Evolutionary conservation across 1,139 yeast species (phyloP).

Genomic region (Yamadazyma aaseri): DNA sequence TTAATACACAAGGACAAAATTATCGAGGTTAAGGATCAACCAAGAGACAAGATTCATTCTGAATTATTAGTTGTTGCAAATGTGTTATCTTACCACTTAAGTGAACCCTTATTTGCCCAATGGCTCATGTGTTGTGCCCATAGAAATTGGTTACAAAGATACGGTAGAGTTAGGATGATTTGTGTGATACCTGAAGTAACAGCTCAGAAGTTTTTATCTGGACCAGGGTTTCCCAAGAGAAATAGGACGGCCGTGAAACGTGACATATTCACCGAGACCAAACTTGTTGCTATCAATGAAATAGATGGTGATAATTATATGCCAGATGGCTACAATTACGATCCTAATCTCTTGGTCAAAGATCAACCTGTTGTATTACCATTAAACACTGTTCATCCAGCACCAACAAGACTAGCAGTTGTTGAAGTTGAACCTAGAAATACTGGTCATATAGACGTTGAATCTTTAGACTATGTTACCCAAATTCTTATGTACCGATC

Average conservation of each 20-base stretch:
- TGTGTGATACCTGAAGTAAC: conserved; percentile 58
- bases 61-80: conserved; percentile 66
- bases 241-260: conserved; percentile 59
- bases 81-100: conserved; percentile 46
- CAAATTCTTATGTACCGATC: conserved; percentile 61
- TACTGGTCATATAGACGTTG: conserved; percentile 40
- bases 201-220: conserved; percentile 61
- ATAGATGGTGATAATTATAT: conserved; percentile 17
- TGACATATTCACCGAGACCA: conserved; percentile 57
- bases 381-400: conserved; percentile 23
- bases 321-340: conserved; percentile 33
- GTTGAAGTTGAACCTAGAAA: conserved; percentile 60
- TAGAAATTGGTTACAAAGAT: conserved; percentile 72
- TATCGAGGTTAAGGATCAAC: conserved; percentile 37
- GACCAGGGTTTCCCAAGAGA: conserved; percentile 44
- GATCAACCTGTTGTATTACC: conserved; percentile 41
- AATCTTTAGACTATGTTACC: conserved; percentile 64
- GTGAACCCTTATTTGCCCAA: conserved; percentile 74
- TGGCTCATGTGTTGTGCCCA: conserved; percentile 70
- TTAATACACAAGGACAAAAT: conserved; percentile 42
- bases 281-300: conserved; percentile 48
- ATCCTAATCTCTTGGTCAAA: conserved; percentile 33
- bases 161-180: conserved; percentile 72
- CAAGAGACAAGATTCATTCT: conserved; percentile 53
- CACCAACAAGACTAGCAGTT: conserved; percentile 35